phyloP scores from a whole-genome alignment of 495 filamentous ascomycete genomes.

The Xylaria sp. region DNA sequence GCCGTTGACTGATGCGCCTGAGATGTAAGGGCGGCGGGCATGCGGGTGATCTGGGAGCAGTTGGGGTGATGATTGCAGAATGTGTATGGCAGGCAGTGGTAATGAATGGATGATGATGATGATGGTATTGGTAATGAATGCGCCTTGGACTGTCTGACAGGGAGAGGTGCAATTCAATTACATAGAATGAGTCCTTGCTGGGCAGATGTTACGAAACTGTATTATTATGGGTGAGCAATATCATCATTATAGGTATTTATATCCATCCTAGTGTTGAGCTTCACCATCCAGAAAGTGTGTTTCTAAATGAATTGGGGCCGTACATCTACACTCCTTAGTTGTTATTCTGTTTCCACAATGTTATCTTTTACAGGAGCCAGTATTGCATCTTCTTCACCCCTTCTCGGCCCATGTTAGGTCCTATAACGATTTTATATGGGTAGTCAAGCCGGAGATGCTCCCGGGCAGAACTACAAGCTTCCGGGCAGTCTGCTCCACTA shows the following conservation, averaged over 20 bases:
- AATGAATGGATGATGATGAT: no score
- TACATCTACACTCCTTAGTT: neutral
- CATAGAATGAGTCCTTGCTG: neutral
- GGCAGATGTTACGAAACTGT: neutral
- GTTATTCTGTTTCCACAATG: neutral
- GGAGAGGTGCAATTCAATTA: neutral
- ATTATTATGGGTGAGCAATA: neutral
- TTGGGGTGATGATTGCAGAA: neutral
- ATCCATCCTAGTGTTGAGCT: neutral
- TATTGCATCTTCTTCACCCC: neutral
- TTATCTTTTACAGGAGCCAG: neutral
- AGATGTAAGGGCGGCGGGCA: neutral
- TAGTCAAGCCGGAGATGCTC: neutral
- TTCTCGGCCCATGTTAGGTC: neutral
- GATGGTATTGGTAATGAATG: neutral
- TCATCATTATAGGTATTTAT: neutral
- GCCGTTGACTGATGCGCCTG: slow-evolving; percentile 80
- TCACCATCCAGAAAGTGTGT: no score
- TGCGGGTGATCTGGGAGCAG: neutral
- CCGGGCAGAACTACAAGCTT: neutral
- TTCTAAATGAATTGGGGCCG: neutral
- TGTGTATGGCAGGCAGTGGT: neutral
- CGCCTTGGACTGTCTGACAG: neutral
- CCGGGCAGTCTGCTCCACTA: no score
- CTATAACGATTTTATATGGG: neutral